Base-by-base conservation (phyloP, 2,329 filamentous ascomycete species). In the Penicillium sp. region DNA sequence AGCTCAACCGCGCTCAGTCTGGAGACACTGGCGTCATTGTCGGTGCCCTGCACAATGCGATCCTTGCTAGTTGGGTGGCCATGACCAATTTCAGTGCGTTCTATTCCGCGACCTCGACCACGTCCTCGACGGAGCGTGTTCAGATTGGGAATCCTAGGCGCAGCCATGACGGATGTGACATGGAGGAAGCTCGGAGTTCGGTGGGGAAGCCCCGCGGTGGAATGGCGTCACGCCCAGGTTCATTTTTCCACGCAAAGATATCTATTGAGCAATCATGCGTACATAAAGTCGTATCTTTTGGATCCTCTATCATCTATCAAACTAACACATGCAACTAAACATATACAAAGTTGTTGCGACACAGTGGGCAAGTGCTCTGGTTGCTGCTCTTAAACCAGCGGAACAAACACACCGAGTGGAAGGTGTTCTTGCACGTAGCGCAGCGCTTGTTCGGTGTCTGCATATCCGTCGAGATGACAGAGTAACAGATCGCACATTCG, bases 341-440 rank as follows among this genome's bases (percentile, higher is more conserved):
- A 72, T 84, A 85, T 59, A 82, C 82, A 70, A 96, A 96, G 21
- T 88, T 86, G 70, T 95, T 96, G 64, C 94, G 82, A 74, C 94
- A 99, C 59, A 99, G 77, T 44, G 94, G 94, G 73, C 94, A 99
- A 45, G 88, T 93, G 65, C 89, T 94, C 66, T 90, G 87, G 72
- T 90, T 95, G 70, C 91, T 96, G 64, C 82, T 93, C 79, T 90
- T 89, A 79, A 99, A 97, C 94, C 94, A 99, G 74, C 93, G 92
- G 77, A 90, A 96, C 74, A 99, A 74, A 75, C 94, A 99, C 2
- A 84, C 83, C 1, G 87, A 83, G 73, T 99, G 94, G 78, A 97
- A 99, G 48, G 89, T 77, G 73, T 99, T 93, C 79, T 91, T 93
- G 80, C 94, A 99, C 1, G 93, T 97, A 43, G 82, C 80, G 71